Conservation (phyloP, 176 grass and related monocot genomes). For the Calamus simplicifolius region DNA sequence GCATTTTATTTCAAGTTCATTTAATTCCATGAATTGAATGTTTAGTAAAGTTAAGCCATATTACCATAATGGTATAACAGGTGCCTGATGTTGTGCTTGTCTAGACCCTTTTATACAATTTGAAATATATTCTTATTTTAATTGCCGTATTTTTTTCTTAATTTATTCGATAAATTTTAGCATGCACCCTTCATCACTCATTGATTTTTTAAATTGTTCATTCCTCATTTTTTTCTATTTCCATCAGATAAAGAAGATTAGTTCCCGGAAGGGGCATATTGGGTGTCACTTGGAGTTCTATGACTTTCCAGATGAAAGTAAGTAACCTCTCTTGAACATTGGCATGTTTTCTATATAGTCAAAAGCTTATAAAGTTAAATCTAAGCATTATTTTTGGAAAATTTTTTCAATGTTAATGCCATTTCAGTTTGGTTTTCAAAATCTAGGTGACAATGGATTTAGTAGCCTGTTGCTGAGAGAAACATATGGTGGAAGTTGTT, state of each 20-base stretch:
- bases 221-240: neutral
- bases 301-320: conserved; percentile 57
- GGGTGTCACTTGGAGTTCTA: conserved; percentile 43
- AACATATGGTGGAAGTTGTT: too few species aligned
- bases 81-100: too few species aligned
- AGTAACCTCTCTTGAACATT: conserved; percentile 15
- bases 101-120: too few species aligned
- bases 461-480: too few species aligned
- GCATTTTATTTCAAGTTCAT: neutral
- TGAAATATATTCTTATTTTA: too few species aligned
- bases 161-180: neutral
- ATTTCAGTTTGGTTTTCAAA: too few species aligned
- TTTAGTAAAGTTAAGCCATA: too few species aligned
- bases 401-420: too few species aligned
- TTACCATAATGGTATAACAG: too few species aligned
- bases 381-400: neutral
- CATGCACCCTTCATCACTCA: neutral
- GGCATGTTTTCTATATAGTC: conserved; percentile 11
- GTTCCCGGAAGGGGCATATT: conserved; percentile 14
- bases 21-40: neutral
- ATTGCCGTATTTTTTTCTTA: too few species aligned
- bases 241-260: conserved; percentile 37
- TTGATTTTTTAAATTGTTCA: neutral
- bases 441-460: too few species aligned
- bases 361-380: neutral